Evolutionary conservation across 2,329 filamentous ascomycete genomes (phyloP), one percentile per base, ranked within the genome.

Genomic region (Pseudogymnoascus sp.): DNA sequence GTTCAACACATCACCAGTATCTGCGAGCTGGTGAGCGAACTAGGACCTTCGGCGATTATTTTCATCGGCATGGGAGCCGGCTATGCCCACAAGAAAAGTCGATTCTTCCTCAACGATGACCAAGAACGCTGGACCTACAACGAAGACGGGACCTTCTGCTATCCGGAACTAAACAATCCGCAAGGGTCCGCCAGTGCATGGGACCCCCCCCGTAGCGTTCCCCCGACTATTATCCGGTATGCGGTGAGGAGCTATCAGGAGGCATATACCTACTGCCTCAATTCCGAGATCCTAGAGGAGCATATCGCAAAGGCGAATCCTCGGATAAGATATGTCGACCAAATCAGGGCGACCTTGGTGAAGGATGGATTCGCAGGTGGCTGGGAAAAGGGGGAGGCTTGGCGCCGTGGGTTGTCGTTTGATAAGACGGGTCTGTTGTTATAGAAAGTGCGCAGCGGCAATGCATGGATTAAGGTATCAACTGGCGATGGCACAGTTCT

Each of bases 141-240:
- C 47, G 47, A 54, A 12, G 28, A 54, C 9, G 47, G 47, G 47
- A 54, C 47, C n/a, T 54, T 54, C 9, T 54, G 47, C 47, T 33
- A 54, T 20, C 14, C n/a, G 8, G 47, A 54, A 6, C 47, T 33
- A n/a, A n/a, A 54, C n/a, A 54, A 11, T 54, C 47, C 5, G 4
- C n/a, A 2, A 4, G 5, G n/a, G 30, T 30, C 25, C 11, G 6
- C 28, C 14, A 14, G 9, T 28, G 20, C 2, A 22, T 16, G 14
- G 7, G n/a, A 9, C 3, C 43, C 6, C 43, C 22, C 22, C 41
- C 22, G n/a, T 18, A 18, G 18, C 18, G 18, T 18, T 18, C 18
- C 22, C 22, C 41, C 22, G n/a, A 9, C 3, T 7, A 5, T 5
- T 4, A 28, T 11, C 41, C 14, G 2, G 28, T 54, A n/a, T 20